Base-by-base conservation (phyloP, 441 rosid species). In the Viola pubescens region DNA sequence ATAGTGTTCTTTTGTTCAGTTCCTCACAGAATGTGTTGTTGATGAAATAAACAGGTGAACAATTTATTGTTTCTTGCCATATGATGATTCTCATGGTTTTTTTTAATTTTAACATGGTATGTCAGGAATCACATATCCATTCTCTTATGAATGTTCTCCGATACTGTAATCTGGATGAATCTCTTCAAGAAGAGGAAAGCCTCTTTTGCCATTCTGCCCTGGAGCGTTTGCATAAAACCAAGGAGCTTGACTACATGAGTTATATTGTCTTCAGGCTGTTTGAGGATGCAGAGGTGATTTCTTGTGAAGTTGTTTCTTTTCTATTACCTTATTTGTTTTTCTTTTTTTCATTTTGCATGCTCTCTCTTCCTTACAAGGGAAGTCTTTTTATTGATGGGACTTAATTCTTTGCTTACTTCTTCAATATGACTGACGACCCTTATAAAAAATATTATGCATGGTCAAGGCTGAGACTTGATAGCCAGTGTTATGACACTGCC, bases 231-330 rank as follows among this genome's bases (percentile, higher is more conserved):
- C 76, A 65, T 66, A 89, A 84, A 67, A 92, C 97, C 9, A 86
- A 86, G 75, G 99, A 92, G 82, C 99, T 95, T 54, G 99, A 95
- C 73, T 95, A 89, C 83, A 95, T 92, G 99, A 95, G 98, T 67
- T 86, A 89, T 71, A 92, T 95, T 16, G 97, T 95, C 60, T 77
- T 95, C 56, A 82, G 99, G 75, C 86, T 89, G 87, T 92, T 92
- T 40, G 99, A 95, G 80, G 88, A 89, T 67, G 85, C 80, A 0
- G 99, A 80, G 89, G 98, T 88, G 45, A 58, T 58, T 9, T 58
- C 39, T 50, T 60, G 44, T 1, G 34, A 40, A 8, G 38, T 41
- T 49, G 66, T 57, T 43, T 59, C 61, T 11, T 73, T 62, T 41
- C 4, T 52, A 40, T 6, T 48, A 7, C 40, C n/a, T 34, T 58